Conservation (phyloP, 139 green algal species). For the Zygnema cylindricum region DNA sequence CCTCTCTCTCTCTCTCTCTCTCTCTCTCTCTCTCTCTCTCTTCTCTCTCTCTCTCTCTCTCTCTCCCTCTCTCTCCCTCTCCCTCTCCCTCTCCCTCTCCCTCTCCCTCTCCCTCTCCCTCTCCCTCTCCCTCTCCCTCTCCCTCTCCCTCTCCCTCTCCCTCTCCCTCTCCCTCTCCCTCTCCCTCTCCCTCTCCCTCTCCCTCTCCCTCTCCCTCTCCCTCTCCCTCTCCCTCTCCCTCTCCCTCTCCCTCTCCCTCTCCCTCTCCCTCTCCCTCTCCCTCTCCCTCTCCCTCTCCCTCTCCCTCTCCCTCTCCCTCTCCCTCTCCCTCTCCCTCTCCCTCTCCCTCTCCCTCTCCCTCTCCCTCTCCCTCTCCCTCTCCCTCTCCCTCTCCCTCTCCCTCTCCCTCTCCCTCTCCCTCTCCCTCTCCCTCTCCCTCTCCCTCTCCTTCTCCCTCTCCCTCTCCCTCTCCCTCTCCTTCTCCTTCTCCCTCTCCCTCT, state of each 20-base stretch:
- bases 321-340: constrained; percentile 35
- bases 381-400: not conserved
- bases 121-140: constrained; percentile 4
- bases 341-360: not conserved
- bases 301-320: constrained; percentile 35
- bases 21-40: constrained; percentile 31
- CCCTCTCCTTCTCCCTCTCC: not conserved
- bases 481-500: not conserved
- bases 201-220: constrained; percentile 18
- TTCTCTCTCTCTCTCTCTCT: constrained; percentile 26
- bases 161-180: constrained; percentile 16
- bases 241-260: constrained; percentile 12
- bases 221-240: constrained; percentile 21
- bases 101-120: not conserved
- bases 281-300: constrained; percentile 34
- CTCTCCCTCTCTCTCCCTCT: not conserved
- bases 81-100: not conserved
- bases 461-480: constrained; percentile 3
- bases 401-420: not conserved
- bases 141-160: not conserved
- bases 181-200: constrained; percentile 15
- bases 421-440: not conserved
- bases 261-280: constrained; percentile 35
- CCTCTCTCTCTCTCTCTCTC: constrained; percentile 36
- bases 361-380: not conserved